A percentile compares a stretch with the other conserved stretches of the same genome.
Conservation (phyloP, 768 basidiomycete genomes). For the Leccinum variicolor region DNA sequence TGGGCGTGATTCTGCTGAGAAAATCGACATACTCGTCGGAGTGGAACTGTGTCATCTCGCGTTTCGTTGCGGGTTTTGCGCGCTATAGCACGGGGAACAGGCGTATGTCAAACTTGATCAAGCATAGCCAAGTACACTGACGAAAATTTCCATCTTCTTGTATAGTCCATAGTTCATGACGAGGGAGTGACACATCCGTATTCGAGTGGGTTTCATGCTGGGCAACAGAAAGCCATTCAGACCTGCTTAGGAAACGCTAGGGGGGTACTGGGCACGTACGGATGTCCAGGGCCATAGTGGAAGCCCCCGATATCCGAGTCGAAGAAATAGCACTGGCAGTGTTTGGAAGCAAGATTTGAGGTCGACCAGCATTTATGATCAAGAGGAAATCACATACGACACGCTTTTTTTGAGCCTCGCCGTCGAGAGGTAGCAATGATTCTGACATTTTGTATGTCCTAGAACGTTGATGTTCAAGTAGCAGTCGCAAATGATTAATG, state of each 20-base stretch:
- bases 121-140: slow-evolving; percentile 41
- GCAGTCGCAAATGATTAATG: neutral
- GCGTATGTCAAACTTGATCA: neutral
- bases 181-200: slow-evolving; percentile 98
- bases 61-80: slow-evolving; percentile 98
- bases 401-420: slow-evolving; percentile 77
- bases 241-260: neutral
- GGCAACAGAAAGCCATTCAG: neutral
- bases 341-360: slow-evolving; percentile 1
- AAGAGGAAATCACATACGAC: slow-evolving; percentile 57
- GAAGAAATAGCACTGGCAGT: slow-evolving; percentile 91
- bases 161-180: slow-evolving; percentile 99
- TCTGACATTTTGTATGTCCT: slow-evolving; percentile 29
- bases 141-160: slow-evolving; percentile 99
- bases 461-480: neutral
- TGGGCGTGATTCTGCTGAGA: slow-evolving; percentile 87
- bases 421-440: slow-evolving; percentile 59
- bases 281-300: slow-evolving; percentile 98
- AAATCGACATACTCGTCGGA: slow-evolving; percentile 99
- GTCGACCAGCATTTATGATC: neutral
- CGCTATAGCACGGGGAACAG: slow-evolving; percentile 50
- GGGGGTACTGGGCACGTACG: slow-evolving; percentile 46
- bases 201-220: slow-evolving; percentile 96
- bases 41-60: slow-evolving; percentile 99
- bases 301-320: slow-evolving; percentile 99